These are phyloP conservation scores for Aspergillus transmontanensis DNA, from an alignment of 2,329 filamentous ascomycete genomes.

Conservation along the genomic window DNA sequence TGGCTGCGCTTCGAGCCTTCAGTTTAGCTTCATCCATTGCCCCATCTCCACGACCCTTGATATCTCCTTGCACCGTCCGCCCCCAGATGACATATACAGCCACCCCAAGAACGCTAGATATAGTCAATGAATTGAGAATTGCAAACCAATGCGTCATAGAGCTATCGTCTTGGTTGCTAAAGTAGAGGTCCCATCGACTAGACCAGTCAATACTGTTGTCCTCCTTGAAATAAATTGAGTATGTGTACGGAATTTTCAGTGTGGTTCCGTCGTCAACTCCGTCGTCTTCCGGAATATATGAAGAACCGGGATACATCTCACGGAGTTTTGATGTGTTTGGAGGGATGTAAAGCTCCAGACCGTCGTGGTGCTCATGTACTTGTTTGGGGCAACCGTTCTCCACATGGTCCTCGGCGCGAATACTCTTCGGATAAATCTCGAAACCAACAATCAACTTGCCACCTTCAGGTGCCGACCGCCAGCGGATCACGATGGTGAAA, in stretches of 20 bases:
- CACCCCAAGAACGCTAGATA: constrained; percentile 75
- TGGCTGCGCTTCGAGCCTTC: constrained; percentile 38
- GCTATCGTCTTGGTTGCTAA: constrained; percentile 82
- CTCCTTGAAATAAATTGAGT: constrained; percentile 87
- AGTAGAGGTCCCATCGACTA: constrained; percentile 86
- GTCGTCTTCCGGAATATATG: constrained; percentile 60
- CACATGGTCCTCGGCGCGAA: constrained; percentile 64
- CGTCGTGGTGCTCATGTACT: constrained; percentile 63
- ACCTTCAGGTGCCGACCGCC: constrained; percentile 70
- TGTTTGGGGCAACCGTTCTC: constrained; percentile 69
- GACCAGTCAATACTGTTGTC: constrained; percentile 79
- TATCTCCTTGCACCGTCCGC: constrained; percentile 75
- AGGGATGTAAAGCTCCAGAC: constrained; percentile 69
- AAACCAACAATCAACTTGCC: constrained; percentile 85
- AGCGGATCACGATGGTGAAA: constrained; percentile 79
- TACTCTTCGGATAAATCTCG: constrained; percentile 86
- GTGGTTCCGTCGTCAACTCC: constrained; percentile 66
- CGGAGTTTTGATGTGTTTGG: constrained; percentile 62
- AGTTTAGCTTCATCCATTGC: constrained; percentile 68
- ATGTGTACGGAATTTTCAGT: constrained; percentile 78
- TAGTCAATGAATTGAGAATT: constrained; percentile 83
- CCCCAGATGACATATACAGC: constrained; percentile 80
- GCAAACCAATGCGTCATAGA: constrained; percentile 84
- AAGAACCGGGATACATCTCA: constrained; percentile 60
- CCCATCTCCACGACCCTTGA: constrained; percentile 71